These are phyloP conservation scores for Papiliotrema flavescens DNA, from an alignment of 1,284 basidiomycete genomes.

Conservation along the genomic window DNA sequence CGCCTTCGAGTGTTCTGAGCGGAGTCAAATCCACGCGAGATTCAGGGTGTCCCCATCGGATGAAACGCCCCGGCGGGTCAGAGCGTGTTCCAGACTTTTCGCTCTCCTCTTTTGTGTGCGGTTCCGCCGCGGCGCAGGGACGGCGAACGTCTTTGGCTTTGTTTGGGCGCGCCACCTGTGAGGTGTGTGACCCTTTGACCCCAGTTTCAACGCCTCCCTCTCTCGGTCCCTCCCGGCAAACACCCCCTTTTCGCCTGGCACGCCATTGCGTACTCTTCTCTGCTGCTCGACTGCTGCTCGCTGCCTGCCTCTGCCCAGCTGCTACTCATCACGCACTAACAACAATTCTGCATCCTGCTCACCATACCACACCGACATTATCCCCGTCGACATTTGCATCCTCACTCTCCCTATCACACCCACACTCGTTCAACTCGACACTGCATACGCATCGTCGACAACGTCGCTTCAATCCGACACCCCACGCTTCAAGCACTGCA, in stretches of 20 bases:
- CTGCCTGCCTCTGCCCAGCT: no score
- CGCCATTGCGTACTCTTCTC: neutral
- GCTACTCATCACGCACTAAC: no score
- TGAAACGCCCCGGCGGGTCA: no score
- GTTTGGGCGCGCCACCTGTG: neutral
- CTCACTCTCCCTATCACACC: neutral
- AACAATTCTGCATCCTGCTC: no score
- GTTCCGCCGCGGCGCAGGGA: no score
- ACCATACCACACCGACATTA: no score
- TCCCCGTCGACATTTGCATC: neutral
- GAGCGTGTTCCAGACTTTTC: neutral
- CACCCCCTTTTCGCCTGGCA: neutral
- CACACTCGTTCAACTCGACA: neutral
- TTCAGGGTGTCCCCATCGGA: neutral
- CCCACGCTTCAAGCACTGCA: no score
- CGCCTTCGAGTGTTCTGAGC: no score
- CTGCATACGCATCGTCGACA: no score
- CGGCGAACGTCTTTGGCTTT: neutral
- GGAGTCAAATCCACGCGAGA: neutral
- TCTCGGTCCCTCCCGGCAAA: neutral
- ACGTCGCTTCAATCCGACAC: neutral
- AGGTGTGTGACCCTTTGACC: neutral
- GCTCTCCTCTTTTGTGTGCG: no score
- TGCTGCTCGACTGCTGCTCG: no score
- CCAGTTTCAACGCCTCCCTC: constrained; percentile 1